phyloP scores from a whole-genome alignment of 768 basidiomycete genomes.

The Lentinula edodes region DNA sequence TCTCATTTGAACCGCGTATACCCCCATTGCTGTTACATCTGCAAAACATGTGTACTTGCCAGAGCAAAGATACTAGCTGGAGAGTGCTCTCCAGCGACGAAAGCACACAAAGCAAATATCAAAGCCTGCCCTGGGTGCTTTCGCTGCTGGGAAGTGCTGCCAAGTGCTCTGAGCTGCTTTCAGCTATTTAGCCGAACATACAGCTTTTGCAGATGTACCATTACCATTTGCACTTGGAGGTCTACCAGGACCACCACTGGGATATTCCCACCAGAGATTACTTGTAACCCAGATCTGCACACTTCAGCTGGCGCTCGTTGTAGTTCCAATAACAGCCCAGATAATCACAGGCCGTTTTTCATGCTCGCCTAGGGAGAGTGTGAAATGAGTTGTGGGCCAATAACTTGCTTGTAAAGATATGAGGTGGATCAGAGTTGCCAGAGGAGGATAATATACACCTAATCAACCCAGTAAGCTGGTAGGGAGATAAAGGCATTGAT shows the following conservation, averaged over 20 bases:
- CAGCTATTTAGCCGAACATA: no score
- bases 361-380: conserved; percentile 67
- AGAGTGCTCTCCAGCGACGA: no score
- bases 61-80: no score
- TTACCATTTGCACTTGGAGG: conserved; percentile 13
- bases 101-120: no score
- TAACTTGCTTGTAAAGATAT: conserved; percentile 93
- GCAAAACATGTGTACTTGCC: no score
- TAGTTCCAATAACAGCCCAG: conserved; percentile 89
- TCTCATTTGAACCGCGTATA: conserved; percentile 1
- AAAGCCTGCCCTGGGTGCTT: no score
- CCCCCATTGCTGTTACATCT: conserved; percentile 15
- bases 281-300: conserved; percentile 96
- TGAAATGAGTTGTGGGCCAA: conserved; percentile 90
- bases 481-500: conserved; percentile 83
- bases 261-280: conserved; percentile 62
- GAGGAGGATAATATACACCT: conserved; percentile 84
- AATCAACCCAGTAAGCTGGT: conserved; percentile 87
- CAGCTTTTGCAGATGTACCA: no score
- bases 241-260: conserved; percentile 15
- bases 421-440: conserved; percentile 85
- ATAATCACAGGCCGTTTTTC: conserved; percentile 71
- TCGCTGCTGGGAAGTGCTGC: no score
- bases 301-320: conserved; percentile 75
- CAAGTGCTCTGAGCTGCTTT: no score